Base-by-base conservation (phyloP, 2,329 filamentous ascomycete genomes). In the Biscogniauxia sp. region DNA sequence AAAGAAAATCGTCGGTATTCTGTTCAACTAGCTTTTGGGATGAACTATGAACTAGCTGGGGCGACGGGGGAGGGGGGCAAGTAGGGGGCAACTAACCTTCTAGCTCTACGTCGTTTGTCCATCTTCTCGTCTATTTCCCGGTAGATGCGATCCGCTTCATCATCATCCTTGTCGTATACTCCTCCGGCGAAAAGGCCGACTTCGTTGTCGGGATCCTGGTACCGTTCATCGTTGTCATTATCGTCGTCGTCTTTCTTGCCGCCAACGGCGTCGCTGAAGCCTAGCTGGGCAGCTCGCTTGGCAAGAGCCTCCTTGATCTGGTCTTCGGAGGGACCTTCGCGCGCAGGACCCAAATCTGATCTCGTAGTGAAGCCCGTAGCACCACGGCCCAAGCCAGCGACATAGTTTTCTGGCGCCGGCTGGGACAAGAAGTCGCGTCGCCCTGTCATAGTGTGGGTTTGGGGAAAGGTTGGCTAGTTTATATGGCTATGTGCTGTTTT, bases 261-360 rank as follows among this genome's bases (percentile, higher is more conserved):
- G 56, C 64, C 59, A 5, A 66, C 61, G 3, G 85, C 86, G 7
- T 86, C 86, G 53, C 75, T 75, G n/a, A 85, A 75, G 5, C 93
- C 94, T 61, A 98, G 85, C 72, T 91, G 87, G 60, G 92, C 91
- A 7, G 95, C 94, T 70, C 96, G 89, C 78, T 97, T 97, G 54
- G 93, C 93, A 69, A 99, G 89, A 64, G 92, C 93, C 76, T 97
- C 95, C 76, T 98, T 97, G 79, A 99, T 97, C 78, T 98, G 94
- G 74, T 99, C 95, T 71, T 97, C 94, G 63, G 91, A 97, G 54
- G 95, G 95, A 17, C 95, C 95, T 80, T 97, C 94, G 70, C 94
- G 87, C 61, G 94, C 94, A 55, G 96, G 95, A 60, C 96, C 95
- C 60, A 99, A 83, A 84, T 99, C 95, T 60, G 94, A 98, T 71